A percentile compares a stretch with the other conserved stretches of the same genome.
Conservation (phyloP, 202 grass and related monocot species). For the Thinopyrum obtusiflorum region DNA sequence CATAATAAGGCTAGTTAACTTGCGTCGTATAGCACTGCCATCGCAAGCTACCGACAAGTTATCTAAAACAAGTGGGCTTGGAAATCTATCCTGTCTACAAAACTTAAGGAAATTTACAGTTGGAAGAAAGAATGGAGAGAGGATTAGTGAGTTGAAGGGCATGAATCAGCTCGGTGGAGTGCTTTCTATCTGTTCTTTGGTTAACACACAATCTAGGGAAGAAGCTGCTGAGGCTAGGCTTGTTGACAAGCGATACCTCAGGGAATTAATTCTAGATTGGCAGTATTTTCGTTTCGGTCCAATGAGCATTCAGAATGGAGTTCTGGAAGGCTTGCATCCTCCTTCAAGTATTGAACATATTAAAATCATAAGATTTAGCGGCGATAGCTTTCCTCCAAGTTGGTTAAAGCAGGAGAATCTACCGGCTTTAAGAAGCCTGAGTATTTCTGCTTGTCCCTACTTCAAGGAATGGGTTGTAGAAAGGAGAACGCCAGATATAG, state of each 20-base stretch:
- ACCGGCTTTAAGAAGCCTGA: background rate
- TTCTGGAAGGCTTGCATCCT: background rate
- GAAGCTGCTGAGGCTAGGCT: slow-evolving; percentile 30
- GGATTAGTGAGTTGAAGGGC: slow-evolving; percentile 6
- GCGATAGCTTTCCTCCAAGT: background rate
- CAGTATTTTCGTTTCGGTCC: too few species aligned
- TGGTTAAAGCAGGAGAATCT: background rate
- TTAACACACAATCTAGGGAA: background rate
- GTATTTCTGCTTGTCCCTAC: too few species aligned
- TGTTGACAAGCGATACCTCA: background rate
- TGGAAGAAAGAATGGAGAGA: background rate
- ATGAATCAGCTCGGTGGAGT: background rate
- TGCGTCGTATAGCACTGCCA: background rate
- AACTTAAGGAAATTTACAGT: slow-evolving; percentile 17
- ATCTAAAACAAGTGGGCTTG: slow-evolving; percentile 29
- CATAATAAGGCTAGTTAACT: slow-evolving; percentile 32
- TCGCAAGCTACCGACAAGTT: background rate
- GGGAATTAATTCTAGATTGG: background rate
- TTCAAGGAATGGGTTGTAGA: too few species aligned
- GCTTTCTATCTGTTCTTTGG: background rate
- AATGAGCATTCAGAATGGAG: background rate
- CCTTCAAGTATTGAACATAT: background rate
- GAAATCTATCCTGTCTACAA: slow-evolving; percentile 38
- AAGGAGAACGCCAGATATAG: too few species aligned
- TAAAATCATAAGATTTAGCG: background rate